Base-by-base conservation (phyloP, 2,329 filamentous ascomycete genomes). In the Trichoderma sp. region DNA sequence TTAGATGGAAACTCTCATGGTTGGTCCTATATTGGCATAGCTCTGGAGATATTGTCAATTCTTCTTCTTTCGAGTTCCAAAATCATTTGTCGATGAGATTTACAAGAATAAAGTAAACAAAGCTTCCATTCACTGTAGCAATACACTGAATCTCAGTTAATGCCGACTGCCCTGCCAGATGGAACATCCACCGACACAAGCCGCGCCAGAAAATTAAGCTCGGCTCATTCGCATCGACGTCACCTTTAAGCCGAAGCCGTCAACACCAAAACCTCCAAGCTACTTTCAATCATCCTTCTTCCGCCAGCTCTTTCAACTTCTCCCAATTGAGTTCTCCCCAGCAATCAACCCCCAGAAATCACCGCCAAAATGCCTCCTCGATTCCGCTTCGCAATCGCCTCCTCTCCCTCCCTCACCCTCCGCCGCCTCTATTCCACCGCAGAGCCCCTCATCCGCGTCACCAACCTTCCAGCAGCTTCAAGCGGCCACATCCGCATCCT, bases 401-500 rank as follows among this genome's bases (percentile, higher is more conserved):
- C 75, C 72, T 73, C 77, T 64, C 72, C 75, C 6, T 32, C 55
- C 32, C 9, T 75, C 9, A 20, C 17, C 65, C 32, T 61, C 47
- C 75, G 75, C 34, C 78, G 79, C 67, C 75, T 79, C 73, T 86
- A 86, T 77, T 85, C 85, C 13, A 84, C 85, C 74, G 76, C 82
- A 36, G 80, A 85, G 58, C 85, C 89, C 12, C 82, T 91, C 62
- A 84, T 97, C 81, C 90, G 91, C 78, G 87, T 93, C 75, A 91
- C 89, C 73, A 90, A 92, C 81, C 83, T 97, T 63, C 91, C 93
- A 94, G 57, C 57, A 59, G 57, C 57, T 8, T 36, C 66, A 34
- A 89, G 89, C 20, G 96, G 95, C 74, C 92, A 92, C 83, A 96
- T 98, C 82, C 91, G 94, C 72, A 88, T 98, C 74, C 89, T 98